Conservation (phyloP, 2,329 filamentous ascomycete species). For the Dactylella cylindrospora region DNA sequence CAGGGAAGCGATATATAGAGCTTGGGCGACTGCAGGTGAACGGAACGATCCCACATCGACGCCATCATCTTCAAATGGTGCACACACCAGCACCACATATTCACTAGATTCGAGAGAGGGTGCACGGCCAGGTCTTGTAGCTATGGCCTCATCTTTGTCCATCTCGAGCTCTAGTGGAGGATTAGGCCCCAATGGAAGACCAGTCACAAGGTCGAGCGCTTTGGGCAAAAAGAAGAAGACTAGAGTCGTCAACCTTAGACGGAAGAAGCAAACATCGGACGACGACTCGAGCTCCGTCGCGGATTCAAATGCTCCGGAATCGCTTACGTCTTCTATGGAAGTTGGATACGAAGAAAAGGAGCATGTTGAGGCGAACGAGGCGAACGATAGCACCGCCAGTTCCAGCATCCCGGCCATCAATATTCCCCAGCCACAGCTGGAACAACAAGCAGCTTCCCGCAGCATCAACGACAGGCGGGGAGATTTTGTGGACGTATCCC, state of each 20-base stretch:
- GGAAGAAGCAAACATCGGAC: slow-evolving; percentile 54
- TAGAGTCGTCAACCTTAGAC: slow-evolving; percentile 77
- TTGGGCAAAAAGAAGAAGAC: slow-evolving; percentile 75
- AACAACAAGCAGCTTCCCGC: not conserved
- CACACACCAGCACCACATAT: slow-evolving; percentile 63
- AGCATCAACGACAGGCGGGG: slow-evolving; percentile 24
- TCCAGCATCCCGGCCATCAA: slow-evolving; percentile 45
- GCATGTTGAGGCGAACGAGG: slow-evolving; percentile 29
- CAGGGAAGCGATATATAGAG: slow-evolving; percentile 83
- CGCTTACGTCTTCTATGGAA: slow-evolving; percentile 59
- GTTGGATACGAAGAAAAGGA: slow-evolving; percentile 56
- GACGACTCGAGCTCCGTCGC: slow-evolving; percentile 32
- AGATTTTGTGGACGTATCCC: slow-evolving; percentile 39
- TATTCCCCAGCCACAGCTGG: slow-evolving; percentile 28
- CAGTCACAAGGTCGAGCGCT: slow-evolving; percentile 60
- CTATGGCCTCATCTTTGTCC: slow-evolving; percentile 36
- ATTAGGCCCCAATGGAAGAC: slow-evolving; percentile 41
- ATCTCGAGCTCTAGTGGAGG: slow-evolving; percentile 38
- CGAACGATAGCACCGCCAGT: slow-evolving; percentile 12
- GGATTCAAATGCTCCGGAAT: slow-evolving; percentile 38
- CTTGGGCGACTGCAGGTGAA: slow-evolving; percentile 74
- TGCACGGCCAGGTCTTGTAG: slow-evolving; percentile 57
- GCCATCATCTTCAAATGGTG: slow-evolving; percentile 51
- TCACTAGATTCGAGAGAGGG: slow-evolving; percentile 67
- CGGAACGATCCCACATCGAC: slow-evolving; percentile 45